Percentiles rank a stretch among this genome's conserved stretches.
Evolutionary conservation across 75 land plant species (phyloP).

Genomic region (Adiantum capillusveneris): DNA sequence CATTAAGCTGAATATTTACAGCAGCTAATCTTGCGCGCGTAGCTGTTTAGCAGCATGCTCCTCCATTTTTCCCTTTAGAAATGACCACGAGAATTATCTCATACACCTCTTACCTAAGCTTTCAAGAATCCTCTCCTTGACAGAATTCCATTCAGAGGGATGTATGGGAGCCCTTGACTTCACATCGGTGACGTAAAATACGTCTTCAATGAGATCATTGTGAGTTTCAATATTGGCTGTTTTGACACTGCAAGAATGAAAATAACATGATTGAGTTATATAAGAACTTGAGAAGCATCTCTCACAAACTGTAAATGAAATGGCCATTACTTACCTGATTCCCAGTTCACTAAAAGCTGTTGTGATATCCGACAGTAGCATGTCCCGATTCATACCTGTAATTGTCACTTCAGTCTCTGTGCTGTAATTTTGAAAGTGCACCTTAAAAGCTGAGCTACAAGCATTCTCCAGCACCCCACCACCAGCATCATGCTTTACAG

Average conservation of each 20-base stretch:
- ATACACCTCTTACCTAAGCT: conserved; percentile 6
- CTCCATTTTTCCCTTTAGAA: neutral
- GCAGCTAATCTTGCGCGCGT: no score
- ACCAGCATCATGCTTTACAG: no score
- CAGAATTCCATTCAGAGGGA: conserved; percentile 10
- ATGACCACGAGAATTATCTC: no score
- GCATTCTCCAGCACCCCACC: no score
- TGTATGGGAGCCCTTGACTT: conserved; percentile 16
- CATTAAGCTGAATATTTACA: no score
- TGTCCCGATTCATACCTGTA: conserved; percentile 24
- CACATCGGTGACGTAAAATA: conserved; percentile 27
- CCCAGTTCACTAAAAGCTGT: conserved; percentile 24
- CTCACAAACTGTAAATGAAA: neutral
- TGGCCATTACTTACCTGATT: conserved; percentile 37
- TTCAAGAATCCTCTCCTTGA: conserved; percentile 14
- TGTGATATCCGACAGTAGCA: conserved; percentile 32
- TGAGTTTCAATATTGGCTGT: conserved; percentile 31
- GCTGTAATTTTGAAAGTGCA: conserved; percentile 18
- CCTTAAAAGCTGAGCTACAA: conserved; percentile 7
- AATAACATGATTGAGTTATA: no score
- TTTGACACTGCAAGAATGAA: conserved; percentile 29
- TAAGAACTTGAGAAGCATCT: no score
- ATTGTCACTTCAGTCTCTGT: conserved; percentile 26
- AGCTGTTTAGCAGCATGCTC: no score
- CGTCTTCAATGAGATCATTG: conserved; percentile 19